A percentile compares a stretch with the other conserved stretches of the same genome.
phyloP scores from a whole-genome alignment of 208 protist species.

The Borovskyia barvae region DNA sequence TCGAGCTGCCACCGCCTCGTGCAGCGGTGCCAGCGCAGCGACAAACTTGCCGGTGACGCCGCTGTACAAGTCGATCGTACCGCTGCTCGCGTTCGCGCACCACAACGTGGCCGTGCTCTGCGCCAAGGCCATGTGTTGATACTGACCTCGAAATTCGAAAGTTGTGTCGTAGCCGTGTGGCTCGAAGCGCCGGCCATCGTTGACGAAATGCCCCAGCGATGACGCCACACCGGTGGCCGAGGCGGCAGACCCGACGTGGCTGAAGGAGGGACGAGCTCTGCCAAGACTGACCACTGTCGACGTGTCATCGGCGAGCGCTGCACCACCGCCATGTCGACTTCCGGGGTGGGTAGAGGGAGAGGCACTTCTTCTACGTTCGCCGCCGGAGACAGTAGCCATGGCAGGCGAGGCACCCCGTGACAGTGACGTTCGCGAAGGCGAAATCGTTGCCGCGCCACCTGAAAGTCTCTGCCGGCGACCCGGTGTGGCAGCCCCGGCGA shows the following conservation, averaged over 20 bases:
- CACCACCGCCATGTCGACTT: not conserved
- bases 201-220: constrained; percentile 5
- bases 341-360: not conserved
- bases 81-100: constrained; percentile 45
- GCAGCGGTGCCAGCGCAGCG: constrained; percentile 24
- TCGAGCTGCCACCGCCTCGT: constrained; percentile 9
- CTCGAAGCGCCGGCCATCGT: constrained; percentile 28
- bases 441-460: not conserved
- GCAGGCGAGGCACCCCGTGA: constrained; percentile 4
- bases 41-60: constrained; percentile 51
- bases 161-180: constrained; percentile 31
- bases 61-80: constrained; percentile 67
- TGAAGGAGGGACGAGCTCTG: no score
- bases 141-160: constrained; percentile 47
- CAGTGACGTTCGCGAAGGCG: not conserved
- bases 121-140: constrained; percentile 30
- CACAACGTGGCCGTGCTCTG: constrained; percentile 50
- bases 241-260: not conserved
- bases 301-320: not conserved
- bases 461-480: not conserved
- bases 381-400: not conserved
- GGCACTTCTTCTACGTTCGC: not conserved
- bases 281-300: not conserved
- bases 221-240: constrained; percentile 4
- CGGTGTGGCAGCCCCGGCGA: not conserved